These are phyloP conservation scores for Wickerhamiella galacta DNA, from an alignment of 805 yeast species.

Conservation along the genomic window DNA sequence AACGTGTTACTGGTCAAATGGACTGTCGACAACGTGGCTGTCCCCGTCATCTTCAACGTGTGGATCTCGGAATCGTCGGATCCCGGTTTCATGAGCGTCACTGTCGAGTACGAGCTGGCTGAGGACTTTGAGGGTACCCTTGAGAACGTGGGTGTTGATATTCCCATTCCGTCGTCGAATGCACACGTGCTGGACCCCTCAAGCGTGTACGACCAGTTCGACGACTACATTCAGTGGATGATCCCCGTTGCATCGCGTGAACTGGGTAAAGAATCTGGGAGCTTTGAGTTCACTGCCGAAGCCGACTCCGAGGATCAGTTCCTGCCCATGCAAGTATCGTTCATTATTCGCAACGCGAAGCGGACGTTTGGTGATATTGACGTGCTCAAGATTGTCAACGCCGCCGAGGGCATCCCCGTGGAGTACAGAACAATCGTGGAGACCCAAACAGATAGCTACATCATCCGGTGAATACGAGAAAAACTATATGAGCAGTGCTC, in stretches of 20 bases:
- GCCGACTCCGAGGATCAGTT: conserved; percentile 64
- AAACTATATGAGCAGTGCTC: no score
- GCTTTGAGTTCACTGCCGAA: conserved; percentile 63
- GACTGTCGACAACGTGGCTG: conserved; percentile 44
- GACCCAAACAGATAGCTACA: conserved; percentile 12
- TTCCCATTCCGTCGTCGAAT: conserved; percentile 51
- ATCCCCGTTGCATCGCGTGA: conserved; percentile 34
- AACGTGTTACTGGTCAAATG: conserved; percentile 87
- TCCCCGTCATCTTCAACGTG: conserved; percentile 62
- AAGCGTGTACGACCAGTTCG: conserved; percentile 28
- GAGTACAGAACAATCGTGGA: conserved; percentile 10
- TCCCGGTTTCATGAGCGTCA: conserved; percentile 48
- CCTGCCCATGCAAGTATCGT: conserved; percentile 72
- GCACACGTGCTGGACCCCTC: conserved; percentile 31
- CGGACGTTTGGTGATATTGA: conserved; percentile 50
- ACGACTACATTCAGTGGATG: conserved; percentile 59
- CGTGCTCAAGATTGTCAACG: conserved; percentile 39
- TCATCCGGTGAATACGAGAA: conserved; percentile 10
- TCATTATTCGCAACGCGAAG: conserved; percentile 28
- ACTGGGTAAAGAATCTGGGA: conserved; percentile 35
- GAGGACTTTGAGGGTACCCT: conserved; percentile 31
- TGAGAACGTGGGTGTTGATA: conserved; percentile 36
- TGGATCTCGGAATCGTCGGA: conserved; percentile 56
- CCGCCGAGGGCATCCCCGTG: conserved; percentile 23
- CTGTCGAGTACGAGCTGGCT: conserved; percentile 73